A percentile compares a stretch with the other conserved stretches of the same genome.
Evolutionary conservation across 2,329 filamentous ascomycete species (phyloP).

Genomic region (Cordyceps cateniannulata): DNA sequence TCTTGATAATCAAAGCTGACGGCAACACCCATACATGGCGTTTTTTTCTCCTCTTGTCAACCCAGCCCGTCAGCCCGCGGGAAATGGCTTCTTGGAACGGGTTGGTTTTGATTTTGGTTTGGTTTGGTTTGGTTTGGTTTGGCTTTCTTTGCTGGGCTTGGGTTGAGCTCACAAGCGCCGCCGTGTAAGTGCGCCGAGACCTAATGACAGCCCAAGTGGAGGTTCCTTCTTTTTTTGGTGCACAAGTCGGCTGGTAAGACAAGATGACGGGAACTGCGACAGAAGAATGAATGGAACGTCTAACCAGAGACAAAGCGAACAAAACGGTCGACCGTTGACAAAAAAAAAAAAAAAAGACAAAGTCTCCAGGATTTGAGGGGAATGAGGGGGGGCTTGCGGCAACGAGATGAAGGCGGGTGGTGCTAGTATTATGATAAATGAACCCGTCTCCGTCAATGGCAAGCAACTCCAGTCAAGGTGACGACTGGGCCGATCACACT

Average conservation of each 20-base stretch:
- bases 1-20: background rate
- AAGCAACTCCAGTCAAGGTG: background rate
- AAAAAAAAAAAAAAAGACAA: background rate
- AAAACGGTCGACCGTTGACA: background rate
- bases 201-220: background rate
- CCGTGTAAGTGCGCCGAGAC: conserved; percentile 7
- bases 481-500: conserved; percentile 8
- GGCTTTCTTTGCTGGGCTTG: no score
- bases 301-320: background rate
- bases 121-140: no score
- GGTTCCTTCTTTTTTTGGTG: background rate
- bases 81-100: no score
- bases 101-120: no score
- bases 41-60: no score
- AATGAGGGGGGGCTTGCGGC: no score
- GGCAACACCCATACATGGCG: background rate
- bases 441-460: background rate
- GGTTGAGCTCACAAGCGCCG: conserved; percentile 5
- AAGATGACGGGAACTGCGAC: background rate
- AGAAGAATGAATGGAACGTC: background rate
- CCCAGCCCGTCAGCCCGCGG: no score
- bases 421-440: conserved; percentile 10
- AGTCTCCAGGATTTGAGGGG: background rate
- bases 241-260: background rate
- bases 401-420: background rate